Evolutionary conservation across 306 rosid genomes (phyloP), one percentile per base, ranked within the genome.

Genomic region (Castanospermum australe): DNA sequence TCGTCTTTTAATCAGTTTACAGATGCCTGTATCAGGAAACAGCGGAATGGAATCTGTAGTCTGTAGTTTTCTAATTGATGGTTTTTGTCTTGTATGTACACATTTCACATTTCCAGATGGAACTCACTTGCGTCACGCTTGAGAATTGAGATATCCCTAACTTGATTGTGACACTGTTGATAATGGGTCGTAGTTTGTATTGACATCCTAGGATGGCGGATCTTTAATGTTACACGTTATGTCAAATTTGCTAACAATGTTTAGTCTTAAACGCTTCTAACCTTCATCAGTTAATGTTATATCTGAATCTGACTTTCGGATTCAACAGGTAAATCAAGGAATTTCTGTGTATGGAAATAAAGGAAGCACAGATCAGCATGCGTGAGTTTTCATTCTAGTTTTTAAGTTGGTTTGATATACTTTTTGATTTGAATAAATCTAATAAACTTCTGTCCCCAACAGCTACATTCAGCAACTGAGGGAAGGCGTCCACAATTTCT

Each of bases 351-450:
- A 90, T 35, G 96, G 97, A 76, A 92, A 90, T 52, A 89, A 89
- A 83, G 93, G 93, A 62, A 89, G 93, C 86, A 89, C 91, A 1
- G 93, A 89, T 79, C 93, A 89, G 86, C 93, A 89, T 73, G 93
- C 93, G 93, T 89, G 62, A 81, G 93, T 81, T 68, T 76, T 73
- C 75, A 20, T 11, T 77, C 79, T 32, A 28, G 20, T 57, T 42
- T 48, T 60, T 38, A 15, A 14, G 48, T 22, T 12, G 0, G 52
- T 39, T 36, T 77, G 28, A 56, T 75, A 17, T 33, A 15, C 67
- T 13, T 61, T 15, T 33, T 61, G 22, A 14, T 15, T 61, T 6
- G 67, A 33, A 15, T 75, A 7, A 17, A 28, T 50, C 41, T 82
- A 62, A 61, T n/a, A 17, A 33, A 15, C 17, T 44, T 41, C 79